Percentiles rank a stretch among this genome's conserved stretches.
Evolutionary conservation across 306 rosid genomes (phyloP).

Genomic region (Medicago arabica): DNA sequence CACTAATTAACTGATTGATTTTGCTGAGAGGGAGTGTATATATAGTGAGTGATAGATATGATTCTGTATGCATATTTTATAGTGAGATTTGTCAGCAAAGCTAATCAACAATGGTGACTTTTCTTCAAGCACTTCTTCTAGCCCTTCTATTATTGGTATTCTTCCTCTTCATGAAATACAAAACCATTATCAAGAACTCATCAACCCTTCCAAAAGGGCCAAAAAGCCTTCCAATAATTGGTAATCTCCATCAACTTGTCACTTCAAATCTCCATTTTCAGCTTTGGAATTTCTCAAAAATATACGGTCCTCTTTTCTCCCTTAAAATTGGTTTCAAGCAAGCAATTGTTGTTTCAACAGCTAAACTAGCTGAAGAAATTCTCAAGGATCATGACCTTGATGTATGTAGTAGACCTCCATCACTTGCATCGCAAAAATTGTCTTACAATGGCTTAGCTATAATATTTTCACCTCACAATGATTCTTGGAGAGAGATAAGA

Average conservation of each 20-base stretch:
- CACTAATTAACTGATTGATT: too few relatives aligned
- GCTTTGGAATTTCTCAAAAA: slow-evolving; percentile 34
- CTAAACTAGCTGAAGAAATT: slow-evolving; percentile 23
- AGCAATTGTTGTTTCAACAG: slow-evolving; percentile 29
- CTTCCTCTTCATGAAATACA: not conserved
- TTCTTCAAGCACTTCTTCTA: not conserved
- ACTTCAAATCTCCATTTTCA: slow-evolving; percentile 19
- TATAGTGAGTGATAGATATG: too few relatives aligned
- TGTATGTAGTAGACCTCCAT: slow-evolving; percentile 32
- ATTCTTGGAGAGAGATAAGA: slow-evolving; percentile 1
- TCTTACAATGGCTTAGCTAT: slow-evolving; percentile 47
- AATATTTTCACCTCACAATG: slow-evolving; percentile 27
- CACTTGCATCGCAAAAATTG: not conserved
- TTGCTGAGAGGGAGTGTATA: too few relatives aligned
- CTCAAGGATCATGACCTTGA: slow-evolving; percentile 32
- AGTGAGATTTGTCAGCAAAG: not conserved
- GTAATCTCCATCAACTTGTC: slow-evolving; percentile 52
- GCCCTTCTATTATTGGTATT: not conserved
- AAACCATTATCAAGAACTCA: not conserved
- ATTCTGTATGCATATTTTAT: too few relatives aligned
- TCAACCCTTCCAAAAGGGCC: slow-evolving; percentile 34
- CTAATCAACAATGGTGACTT: not conserved
- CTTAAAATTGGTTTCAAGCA: slow-evolving; percentile 41
- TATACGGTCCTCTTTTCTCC: slow-evolving; percentile 45
- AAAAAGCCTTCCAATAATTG: slow-evolving; percentile 53